A percentile compares a stretch with the other conserved stretches of the same genome.
Conservation (phyloP, 225 moss, liverwort and hornwort genomes). For the Lunularia cruciata region DNA sequence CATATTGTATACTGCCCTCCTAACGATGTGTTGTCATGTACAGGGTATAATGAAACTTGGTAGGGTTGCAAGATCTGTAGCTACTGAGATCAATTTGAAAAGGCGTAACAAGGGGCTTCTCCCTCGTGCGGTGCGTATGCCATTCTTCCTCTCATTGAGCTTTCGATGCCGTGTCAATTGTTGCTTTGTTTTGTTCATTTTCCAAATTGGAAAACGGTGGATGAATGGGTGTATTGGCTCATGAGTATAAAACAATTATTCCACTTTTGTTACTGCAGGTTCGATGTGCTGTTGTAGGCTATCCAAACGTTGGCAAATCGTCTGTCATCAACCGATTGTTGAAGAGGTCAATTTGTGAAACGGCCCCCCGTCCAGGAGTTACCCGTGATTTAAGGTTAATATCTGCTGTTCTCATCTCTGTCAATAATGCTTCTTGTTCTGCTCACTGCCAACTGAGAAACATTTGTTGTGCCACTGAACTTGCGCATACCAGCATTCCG, state of each 20-base stretch:
- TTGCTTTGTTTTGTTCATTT: too few species aligned
- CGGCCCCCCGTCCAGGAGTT: constrained; percentile 91
- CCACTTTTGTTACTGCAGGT: constrained; percentile 35
- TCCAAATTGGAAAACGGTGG: too few species aligned
- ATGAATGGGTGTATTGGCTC: too few species aligned
- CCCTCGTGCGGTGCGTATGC: constrained; percentile 49
- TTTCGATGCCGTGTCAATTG: too few species aligned
- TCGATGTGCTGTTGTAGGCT: constrained; percentile 76
- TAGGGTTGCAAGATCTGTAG: constrained; percentile 74
- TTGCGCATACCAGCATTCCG: not conserved
- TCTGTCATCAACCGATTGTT: constrained; percentile 83
- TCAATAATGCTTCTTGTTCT: not conserved
- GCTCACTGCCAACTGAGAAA: not conserved
- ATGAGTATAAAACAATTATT: too few species aligned
- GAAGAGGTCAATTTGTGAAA: constrained; percentile 67
- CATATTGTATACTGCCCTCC: too few species aligned
- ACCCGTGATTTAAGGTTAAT: constrained; percentile 71
- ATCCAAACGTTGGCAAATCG: constrained; percentile 96
- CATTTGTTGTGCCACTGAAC: not conserved
- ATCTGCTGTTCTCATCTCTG: not conserved
- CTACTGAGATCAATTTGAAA: constrained; percentile 58
- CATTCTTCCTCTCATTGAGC: not conserved
- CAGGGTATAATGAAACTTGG: constrained; percentile 81
- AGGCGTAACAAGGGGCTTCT: constrained; percentile 77
- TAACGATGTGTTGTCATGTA: not conserved